Conservation (phyloP, 2,329 filamentous ascomycete genomes). For the Trichoderma koningiopsis region DNA sequence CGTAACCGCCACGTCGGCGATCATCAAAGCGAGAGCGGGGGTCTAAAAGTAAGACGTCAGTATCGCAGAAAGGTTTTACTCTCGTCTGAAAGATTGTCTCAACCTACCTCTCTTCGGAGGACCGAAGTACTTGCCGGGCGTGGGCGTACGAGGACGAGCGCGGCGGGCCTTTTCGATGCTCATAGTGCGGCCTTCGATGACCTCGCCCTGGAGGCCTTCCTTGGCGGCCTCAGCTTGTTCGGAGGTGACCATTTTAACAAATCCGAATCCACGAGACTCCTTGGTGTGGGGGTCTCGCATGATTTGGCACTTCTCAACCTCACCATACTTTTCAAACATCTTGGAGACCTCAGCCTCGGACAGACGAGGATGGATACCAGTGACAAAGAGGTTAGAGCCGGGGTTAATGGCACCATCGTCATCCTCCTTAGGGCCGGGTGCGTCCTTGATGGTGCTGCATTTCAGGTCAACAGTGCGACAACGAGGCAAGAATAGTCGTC, state of each 20-base stretch:
- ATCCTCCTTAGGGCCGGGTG: slow-evolving; percentile 56
- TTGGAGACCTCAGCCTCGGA: slow-evolving; percentile 87
- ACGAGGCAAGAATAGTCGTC: background rate
- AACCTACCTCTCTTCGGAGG: slow-evolving; percentile 92
- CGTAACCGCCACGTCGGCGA: slow-evolving; percentile 64
- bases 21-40: slow-evolving; percentile 57
- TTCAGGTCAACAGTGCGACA: slow-evolving; percentile 24
- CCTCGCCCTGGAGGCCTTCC: slow-evolving; percentile 92
- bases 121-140: slow-evolving; percentile 98
- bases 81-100: slow-evolving; percentile 26
- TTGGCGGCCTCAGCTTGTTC: slow-evolving; percentile 97
- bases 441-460: slow-evolving; percentile 54
- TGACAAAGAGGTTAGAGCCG: slow-evolving; percentile 98
- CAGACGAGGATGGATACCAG: slow-evolving; percentile 92
- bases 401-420: slow-evolving; percentile 86
- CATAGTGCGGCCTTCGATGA: slow-evolving; percentile 90
- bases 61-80: background rate
- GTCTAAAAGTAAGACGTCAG: slow-evolving; percentile 33
- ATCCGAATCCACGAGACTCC: slow-evolving; percentile 97
- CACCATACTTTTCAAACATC: slow-evolving; percentile 97
- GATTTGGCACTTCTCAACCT: slow-evolving; percentile 99
- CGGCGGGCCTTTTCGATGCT: slow-evolving; percentile 99
- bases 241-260: slow-evolving; percentile 97
- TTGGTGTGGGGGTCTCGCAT: slow-evolving; percentile 99
- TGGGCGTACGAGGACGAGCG: slow-evolving; percentile 90